Evolutionary conservation across 805 yeast species (phyloP).

Genomic region (Suhomyces faveliae): DNA sequence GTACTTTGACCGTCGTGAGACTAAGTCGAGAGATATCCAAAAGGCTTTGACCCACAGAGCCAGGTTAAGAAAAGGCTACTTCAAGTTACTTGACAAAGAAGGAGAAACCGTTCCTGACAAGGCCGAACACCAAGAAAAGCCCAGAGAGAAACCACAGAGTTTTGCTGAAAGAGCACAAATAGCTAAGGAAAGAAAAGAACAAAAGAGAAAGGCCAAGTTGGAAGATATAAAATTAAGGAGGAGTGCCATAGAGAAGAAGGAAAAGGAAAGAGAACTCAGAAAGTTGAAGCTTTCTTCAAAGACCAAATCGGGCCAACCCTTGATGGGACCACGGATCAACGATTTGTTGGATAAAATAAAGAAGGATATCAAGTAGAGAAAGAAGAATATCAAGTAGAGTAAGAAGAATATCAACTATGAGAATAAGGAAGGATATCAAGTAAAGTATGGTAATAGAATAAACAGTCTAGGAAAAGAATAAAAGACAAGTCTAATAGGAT

Average conservation of each 20-base stretch:
- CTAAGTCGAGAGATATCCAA: slow-evolving; percentile 63
- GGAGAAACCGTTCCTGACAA: slow-evolving; percentile 53
- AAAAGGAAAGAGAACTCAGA: slow-evolving; percentile 43
- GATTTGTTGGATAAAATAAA: slow-evolving; percentile 73
- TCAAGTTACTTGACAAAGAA: slow-evolving; percentile 73
- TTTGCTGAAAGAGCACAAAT: slow-evolving; percentile 47
- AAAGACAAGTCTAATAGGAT: too few relatives aligned
- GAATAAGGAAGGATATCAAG: background rate
- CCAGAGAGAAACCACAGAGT: slow-evolving; percentile 27
- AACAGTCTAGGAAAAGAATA: too few relatives aligned
- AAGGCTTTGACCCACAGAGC: slow-evolving; percentile 77
- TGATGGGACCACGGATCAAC: slow-evolving; percentile 86
- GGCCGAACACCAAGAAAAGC: slow-evolving; percentile 11
- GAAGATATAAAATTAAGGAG: slow-evolving; percentile 39
- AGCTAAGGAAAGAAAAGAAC: slow-evolving; percentile 48
- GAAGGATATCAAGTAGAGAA: slow-evolving; percentile 3
- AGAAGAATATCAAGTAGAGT: background rate
- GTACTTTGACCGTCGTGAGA: slow-evolving; percentile 37
- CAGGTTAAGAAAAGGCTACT: slow-evolving; percentile 74
- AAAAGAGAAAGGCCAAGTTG: slow-evolving; percentile 38
- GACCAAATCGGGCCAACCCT: slow-evolving; percentile 81
- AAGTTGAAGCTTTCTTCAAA: slow-evolving; percentile 42
- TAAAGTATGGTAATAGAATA: too few relatives aligned
- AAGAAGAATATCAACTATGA: too few relatives aligned
- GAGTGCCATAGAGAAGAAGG: slow-evolving; percentile 33